These are phyloP conservation scores for Saccharum officinarum DNA, from an alignment of 176 grass and related monocot species.

Conservation along the genomic window DNA sequence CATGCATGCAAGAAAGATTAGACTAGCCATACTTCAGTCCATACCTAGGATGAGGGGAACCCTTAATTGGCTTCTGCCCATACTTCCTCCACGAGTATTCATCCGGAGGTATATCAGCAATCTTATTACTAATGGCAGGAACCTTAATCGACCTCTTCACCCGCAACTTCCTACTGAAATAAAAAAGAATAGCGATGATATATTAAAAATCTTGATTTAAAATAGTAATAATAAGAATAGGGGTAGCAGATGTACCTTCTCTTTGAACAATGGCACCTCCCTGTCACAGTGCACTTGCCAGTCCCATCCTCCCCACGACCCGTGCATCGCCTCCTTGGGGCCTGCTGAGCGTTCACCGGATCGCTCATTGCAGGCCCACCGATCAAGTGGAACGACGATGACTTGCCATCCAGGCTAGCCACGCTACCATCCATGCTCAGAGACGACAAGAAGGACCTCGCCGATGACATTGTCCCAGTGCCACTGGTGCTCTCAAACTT, in stretches of 20 bases:
- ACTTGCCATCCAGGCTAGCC: slow-evolving; percentile 67
- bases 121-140: slow-evolving; percentile 96
- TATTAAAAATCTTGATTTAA: slow-evolving; percentile 19
- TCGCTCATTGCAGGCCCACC: slow-evolving; percentile 56
- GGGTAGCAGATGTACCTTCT: slow-evolving; percentile 56
- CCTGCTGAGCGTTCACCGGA: slow-evolving; percentile 48
- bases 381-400: slow-evolving; percentile 68
- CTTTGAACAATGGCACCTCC: slow-evolving; percentile 87
- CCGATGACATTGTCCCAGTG: slow-evolving; percentile 57
- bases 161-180: slow-evolving; percentile 65
- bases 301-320: slow-evolving; percentile 72
- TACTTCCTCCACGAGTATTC: slow-evolving; percentile 99
- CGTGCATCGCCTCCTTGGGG: slow-evolving; percentile 55
- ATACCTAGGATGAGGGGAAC: slow-evolving; percentile 99
- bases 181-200: neutral
- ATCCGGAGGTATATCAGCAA: slow-evolving; percentile 92
- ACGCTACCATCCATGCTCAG: slow-evolving; percentile 80
- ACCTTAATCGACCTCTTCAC: slow-evolving; percentile 91
- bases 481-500: slow-evolving; percentile 70
- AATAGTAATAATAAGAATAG: neutral
- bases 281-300: slow-evolving; percentile 68
- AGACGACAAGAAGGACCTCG: slow-evolving; percentile 70
- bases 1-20: neutral
- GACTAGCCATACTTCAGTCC: slow-evolving; percentile 14
- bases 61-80: slow-evolving; percentile 98